A percentile compares a stretch with the other conserved stretches of the same genome.
These are phyloP conservation scores for Ganoderma resinaceum DNA, from an alignment of 1,284 basidiomycete species.

Conservation along the genomic window DNA sequence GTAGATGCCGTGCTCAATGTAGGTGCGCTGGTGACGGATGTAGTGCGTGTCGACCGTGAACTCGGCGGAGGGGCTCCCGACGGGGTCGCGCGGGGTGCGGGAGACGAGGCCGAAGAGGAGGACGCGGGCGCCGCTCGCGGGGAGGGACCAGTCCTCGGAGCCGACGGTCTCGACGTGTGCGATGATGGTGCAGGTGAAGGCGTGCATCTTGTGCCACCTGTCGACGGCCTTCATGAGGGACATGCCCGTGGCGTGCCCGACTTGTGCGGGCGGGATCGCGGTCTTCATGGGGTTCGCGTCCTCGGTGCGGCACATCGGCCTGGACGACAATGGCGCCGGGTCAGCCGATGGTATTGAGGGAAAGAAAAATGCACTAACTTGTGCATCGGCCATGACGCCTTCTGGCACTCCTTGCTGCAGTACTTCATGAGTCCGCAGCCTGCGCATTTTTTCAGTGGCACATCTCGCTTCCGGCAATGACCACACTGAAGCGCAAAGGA, in stretches of 20 bases:
- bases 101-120: constrained; percentile 6
- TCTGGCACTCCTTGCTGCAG: constrained; percentile 20
- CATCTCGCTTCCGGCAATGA: neutral
- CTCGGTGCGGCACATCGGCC: neutral
- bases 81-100: neutral
- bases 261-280: neutral
- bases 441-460: constrained; percentile 9
- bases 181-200: neutral
- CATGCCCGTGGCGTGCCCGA: neutral
- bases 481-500: neutral
- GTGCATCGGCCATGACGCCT: constrained; percentile 11
- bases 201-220: neutral
- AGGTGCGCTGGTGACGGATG: neutral
- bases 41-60: constrained; percentile 1
- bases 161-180: neutral
- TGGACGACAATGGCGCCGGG: neutral
- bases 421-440: constrained; percentile 11
- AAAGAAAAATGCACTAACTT: constrained; percentile 6
- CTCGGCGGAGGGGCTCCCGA: neutral
- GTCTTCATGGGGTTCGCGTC: neutral
- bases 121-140: neutral
- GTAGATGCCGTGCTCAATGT: constrained; percentile 4
- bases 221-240: neutral
- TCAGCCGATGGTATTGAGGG: neutral
- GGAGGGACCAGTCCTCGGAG: neutral